Base-by-base conservation (phyloP, 2,329 filamentous ascomycete genomes). In the Phialocephala subalpina region DNA sequence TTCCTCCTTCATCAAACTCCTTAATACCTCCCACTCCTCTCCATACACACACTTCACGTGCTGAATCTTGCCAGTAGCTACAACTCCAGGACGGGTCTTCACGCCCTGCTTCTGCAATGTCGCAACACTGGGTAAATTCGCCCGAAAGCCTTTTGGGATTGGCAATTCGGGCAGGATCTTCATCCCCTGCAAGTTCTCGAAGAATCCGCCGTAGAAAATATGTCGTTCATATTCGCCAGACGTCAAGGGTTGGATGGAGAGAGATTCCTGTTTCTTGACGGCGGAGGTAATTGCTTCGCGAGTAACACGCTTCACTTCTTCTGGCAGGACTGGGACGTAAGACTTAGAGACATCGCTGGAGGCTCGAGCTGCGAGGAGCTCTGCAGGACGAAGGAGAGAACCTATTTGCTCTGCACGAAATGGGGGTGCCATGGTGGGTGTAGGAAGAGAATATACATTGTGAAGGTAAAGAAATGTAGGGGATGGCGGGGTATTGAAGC, bases 201-300 rank as follows among this genome's bases (percentile, higher is more conserved):
- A 62, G 59, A 62, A 62, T 3, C 59, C 59, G 29, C 59, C 47
- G 25, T 62, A 62, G 59, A 62, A 62, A 14, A 62, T 62, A 55
- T 62, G 59, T 6, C 59, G 59, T n/a, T 53, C 45, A 38, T 38
- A 62, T 55, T 62, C 59, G n/a, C 59, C 47, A 55, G 45, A 55
- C 1, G 45, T 53, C n/a, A 55, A 35, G 22, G 59, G 59, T 38
- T 47, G 45, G 8, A 62, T 53, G 12, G n/a, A 40, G 11, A 62
- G 35, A 7, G 27, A 9, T 27, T 38, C 45, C n/a, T 62, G 59
- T 33, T 55, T 55, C 16, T 53, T 8, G 20, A 62, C 47, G 3
- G 35, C 59, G 12, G 5, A 20, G 5, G 45, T 35, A 20, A 62
- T 62, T 27, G 47, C 27, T 29, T 62, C 45, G 33, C 16, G 14